phyloP scores from a whole-genome alignment of 805 yeast genomes.

The Ogataea pilisensis region DNA sequence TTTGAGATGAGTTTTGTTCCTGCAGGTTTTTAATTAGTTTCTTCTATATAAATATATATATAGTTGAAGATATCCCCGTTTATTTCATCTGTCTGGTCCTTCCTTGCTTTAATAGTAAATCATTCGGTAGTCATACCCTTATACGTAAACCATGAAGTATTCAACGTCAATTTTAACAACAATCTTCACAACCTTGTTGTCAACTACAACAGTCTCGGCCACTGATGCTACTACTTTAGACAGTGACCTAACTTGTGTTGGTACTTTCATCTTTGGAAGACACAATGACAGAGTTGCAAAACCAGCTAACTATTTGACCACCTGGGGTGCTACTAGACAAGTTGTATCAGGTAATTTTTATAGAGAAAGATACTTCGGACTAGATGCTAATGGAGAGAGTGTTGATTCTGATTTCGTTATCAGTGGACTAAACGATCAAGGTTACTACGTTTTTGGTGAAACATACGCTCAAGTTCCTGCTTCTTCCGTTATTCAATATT shows the following conservation, averaged over 20 bases:
- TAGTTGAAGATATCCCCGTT: no score
- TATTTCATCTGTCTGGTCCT: no score
- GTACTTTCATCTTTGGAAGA: slow-evolving; percentile 44
- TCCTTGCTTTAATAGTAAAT: background rate
- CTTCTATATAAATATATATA: no score
- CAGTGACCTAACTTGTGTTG: slow-evolving; percentile 30
- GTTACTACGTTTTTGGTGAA: slow-evolving; percentile 34
- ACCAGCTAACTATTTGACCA: slow-evolving; percentile 40
- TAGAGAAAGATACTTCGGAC: slow-evolving; percentile 41
- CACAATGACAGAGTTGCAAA: slow-evolving; percentile 47
- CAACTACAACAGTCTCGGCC: slow-evolving; percentile 10
- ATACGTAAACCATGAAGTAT: no score
- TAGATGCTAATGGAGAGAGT: slow-evolving; percentile 21
- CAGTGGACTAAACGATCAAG: slow-evolving; percentile 30
- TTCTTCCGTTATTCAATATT: slow-evolving; percentile 35
- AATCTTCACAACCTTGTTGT: slow-evolving; percentile 3
- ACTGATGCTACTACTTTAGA: slow-evolving; percentile 20
- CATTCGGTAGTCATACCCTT: no score
- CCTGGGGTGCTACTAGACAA: slow-evolving; percentile 39
- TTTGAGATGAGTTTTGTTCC: no score
- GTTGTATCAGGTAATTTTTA: slow-evolving; percentile 36
- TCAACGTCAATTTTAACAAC: background rate
- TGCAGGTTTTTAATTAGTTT: no score
- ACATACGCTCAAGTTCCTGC: slow-evolving; percentile 36
- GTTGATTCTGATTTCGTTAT: slow-evolving; percentile 30